Evolutionary conservation across 2,329 filamentous ascomycete species (phyloP), one percentile per base, ranked within the genome.

Genomic region (Scedosporium boydii): DNA sequence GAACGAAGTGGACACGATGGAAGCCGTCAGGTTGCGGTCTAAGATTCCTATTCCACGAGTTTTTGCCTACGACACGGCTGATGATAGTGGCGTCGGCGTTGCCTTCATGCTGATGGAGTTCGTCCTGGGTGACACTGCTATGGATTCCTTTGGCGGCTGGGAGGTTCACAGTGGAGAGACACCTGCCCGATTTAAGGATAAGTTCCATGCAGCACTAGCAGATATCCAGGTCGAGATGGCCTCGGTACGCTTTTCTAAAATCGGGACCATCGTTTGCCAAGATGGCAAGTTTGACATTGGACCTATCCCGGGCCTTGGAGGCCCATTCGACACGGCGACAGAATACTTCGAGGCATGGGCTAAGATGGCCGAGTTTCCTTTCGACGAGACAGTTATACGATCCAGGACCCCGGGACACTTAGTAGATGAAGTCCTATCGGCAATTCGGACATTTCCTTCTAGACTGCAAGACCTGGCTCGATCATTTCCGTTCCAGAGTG

Each of bases 91-190:
- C 3, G 64, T 69, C 16, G 67, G 69, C 2, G 68, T 67, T 5
- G 67, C 71, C 3, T 73, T 70, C 61, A 69, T 72, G 5, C 63
- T 74, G 23, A 71, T 74, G 68, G 68, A 68, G 46, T 72, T 65
- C 62, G 59, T 69, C 58, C 71, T 65, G 58, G 72, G 69, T 57
- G 70, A 68, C 63, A 70, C 63, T 3, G 67, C 61, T 23, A 71
- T 69, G 68, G 70, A 67, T 65, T 60, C 63, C 16, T 42, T 34
- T 2, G 67, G 69, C 41, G 66, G 67, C 1, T 71, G 64, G 18
- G 59, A 68, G 7, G 55, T 63, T 14, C 67, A 69, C 56, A 57
- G 53, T 34, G 68, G 68, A 51, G 21, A 44, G 16, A 70, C 68
- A 7, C 67, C 66, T n/a, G 18, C 21, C 16, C 21, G 10, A 34